Evolutionary conservation across 768 basidiomycete species (phyloP).

Genomic region (Termitomyces sp.): DNA sequence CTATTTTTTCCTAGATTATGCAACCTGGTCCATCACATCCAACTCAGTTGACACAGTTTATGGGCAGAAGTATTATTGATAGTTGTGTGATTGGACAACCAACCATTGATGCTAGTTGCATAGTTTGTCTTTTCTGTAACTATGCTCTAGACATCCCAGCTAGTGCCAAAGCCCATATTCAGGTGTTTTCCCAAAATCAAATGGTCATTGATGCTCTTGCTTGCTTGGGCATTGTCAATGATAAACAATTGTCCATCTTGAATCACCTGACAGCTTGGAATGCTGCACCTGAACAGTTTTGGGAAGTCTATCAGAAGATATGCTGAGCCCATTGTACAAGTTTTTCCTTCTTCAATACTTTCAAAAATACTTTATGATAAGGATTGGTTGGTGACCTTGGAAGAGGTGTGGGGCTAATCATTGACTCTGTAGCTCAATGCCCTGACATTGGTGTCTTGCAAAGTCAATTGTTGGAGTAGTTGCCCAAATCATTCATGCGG

Average conservation of each 20-base stretch:
- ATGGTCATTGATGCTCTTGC: neutral
- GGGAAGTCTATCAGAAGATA: neutral
- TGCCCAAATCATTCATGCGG: neutral
- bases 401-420: neutral
- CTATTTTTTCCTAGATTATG: neutral
- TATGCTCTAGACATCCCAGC: neutral
- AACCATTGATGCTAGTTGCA: neutral
- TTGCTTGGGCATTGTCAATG: neutral
- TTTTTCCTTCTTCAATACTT: neutral
- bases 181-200: neutral
- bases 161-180: neutral
- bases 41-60: too few species aligned
- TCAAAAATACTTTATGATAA: neutral
- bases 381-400: neutral
- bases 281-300: neutral
- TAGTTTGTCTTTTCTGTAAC: neutral
- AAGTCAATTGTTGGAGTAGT: neutral
- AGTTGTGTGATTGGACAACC: too few species aligned
- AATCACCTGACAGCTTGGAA: neutral
- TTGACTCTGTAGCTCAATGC: neutral
- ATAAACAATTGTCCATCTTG: neutral
- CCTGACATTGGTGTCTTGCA: neutral
- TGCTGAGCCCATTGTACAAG: neutral
- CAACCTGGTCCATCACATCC: neutral
- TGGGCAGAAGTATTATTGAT: too few species aligned